Evolutionary conservation across 140 eudicot species (phyloP), one percentile per base, ranked within the genome.

Genomic region (Anethum foeniculum): DNA sequence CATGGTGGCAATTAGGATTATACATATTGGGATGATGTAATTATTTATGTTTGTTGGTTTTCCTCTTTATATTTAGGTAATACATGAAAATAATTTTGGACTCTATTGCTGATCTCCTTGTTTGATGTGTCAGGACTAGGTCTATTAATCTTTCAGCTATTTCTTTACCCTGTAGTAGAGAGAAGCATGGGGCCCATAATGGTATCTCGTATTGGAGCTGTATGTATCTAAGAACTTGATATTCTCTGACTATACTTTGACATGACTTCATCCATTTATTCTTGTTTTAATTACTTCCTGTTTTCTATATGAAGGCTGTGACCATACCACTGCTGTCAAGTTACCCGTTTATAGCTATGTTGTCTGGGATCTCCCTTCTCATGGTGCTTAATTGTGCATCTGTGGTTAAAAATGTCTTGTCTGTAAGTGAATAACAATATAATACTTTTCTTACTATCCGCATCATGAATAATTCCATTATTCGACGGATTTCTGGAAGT

Each of bases 161-260:
- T 80, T 73, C 32, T 86, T 18, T 88, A 88, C 64, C 85, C 92
- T 34, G 62, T 80, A 64, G 75, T 82, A 0, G 92, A 86, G 80
- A 82, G 81, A 38, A 44, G 47, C 4, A 18, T 84, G 34, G 92
- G 92, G 19, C 85, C 92, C 21, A 49, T 86, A 58, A 43, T 49
- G 79, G 71, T 86, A 48, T 73, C 90, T 81, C 90, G 92, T 0
- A 67, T 86, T 47, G 85, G 86, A 62, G 89, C 89, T 52, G 91
- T 86, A 88, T 54, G 87, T 46, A 62, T 80, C 73, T 60, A 39
- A 13, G 46, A 41, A 46, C 41, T 62, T 58, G 62, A 25, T 4
- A 15, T 71, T 38, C 47, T 52, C 25, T 3, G 32, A 16, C 34
- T 51, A 23, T 23, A 56, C 51, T 56, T 54, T 80, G 64, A 69